phyloP scores from a whole-genome alignment of 2,329 filamentous ascomycete species.

The Remersonia thermophila region DNA sequence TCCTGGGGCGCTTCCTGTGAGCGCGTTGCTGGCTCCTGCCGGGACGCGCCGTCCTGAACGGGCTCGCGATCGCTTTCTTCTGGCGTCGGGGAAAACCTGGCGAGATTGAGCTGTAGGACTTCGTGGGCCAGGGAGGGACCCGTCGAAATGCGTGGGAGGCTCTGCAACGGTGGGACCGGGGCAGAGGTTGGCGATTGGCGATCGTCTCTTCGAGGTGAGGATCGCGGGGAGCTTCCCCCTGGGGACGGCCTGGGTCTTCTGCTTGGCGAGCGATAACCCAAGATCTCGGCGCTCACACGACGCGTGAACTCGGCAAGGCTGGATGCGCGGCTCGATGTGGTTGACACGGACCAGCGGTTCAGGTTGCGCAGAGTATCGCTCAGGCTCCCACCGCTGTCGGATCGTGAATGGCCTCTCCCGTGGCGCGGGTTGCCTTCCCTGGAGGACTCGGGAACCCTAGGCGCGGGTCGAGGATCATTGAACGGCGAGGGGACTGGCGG shows the following conservation, averaged over 20 bases:
- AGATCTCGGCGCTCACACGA: constrained; percentile 33
- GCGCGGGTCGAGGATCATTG: constrained; percentile 16
- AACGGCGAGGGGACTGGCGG: constrained; percentile 16
- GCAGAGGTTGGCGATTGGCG: constrained; percentile 13
- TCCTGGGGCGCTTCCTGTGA: constrained; percentile 11
- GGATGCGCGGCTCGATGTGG: constrained; percentile 35
- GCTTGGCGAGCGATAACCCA: constrained; percentile 22
- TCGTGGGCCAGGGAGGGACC: constrained; percentile 29
- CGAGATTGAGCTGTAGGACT: constrained; percentile 13
- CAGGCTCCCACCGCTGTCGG: constrained; percentile 24
- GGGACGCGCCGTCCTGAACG: too few species aligned
- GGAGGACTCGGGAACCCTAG: constrained; percentile 9
- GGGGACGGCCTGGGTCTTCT: constrained; percentile 25
- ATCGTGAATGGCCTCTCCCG: constrained; percentile 23
- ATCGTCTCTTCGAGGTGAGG: constrained; percentile 10
- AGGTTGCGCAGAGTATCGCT: constrained; percentile 35
- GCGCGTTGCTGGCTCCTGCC: too few species aligned
- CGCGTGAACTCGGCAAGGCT: constrained; percentile 26
- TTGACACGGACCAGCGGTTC: constrained; percentile 43
- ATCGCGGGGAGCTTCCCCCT: constrained; percentile 17
- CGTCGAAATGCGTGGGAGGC: constrained; percentile 29
- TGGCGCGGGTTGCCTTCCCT: constrained; percentile 14
- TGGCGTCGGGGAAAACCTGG: constrained; percentile 2
- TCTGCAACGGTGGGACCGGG: constrained; percentile 23
- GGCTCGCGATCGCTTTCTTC: background rate